Conservation (phyloP, 2,329 filamentous ascomycete genomes). For the Cladosporium sp. region DNA sequence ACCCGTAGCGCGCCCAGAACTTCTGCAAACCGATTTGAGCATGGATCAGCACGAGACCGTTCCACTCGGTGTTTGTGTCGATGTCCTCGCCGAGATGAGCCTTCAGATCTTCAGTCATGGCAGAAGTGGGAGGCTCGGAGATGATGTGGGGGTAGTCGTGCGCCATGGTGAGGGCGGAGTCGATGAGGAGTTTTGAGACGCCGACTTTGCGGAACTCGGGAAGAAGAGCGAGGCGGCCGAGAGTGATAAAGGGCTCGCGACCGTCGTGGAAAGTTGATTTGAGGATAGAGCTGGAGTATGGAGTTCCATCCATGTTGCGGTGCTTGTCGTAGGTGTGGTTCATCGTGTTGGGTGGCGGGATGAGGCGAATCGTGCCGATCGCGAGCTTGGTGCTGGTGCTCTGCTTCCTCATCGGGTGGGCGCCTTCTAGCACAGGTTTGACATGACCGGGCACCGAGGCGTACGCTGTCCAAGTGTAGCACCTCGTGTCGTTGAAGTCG, state of each 20-base stretch:
- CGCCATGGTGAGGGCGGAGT: slow-evolving; percentile 65
- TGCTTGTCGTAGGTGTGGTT: slow-evolving; percentile 11
- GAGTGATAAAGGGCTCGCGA: slow-evolving; percentile 72
- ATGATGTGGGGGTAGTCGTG: slow-evolving; percentile 51
- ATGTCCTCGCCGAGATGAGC: slow-evolving; percentile 21
- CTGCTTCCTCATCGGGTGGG: slow-evolving; percentile 30
- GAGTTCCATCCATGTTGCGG: slow-evolving; percentile 12
- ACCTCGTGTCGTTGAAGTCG: slow-evolving; percentile 73
- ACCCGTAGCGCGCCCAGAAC: slow-evolving; percentile 69
- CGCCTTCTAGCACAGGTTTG: background rate
- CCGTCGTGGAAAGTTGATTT: slow-evolving; percentile 54
- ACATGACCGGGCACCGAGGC: slow-evolving; percentile 50
- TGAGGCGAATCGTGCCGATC: slow-evolving; percentile 72
- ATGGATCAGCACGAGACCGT: slow-evolving; percentile 73
- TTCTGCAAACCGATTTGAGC: slow-evolving; percentile 64
- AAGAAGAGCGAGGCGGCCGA: slow-evolving; percentile 72
- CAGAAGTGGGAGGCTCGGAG: slow-evolving; percentile 31
- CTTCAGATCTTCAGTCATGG: slow-evolving; percentile 30
- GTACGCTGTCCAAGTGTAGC: slow-evolving; percentile 74
- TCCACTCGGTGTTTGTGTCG: slow-evolving; percentile 53
- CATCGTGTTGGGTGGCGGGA: slow-evolving; percentile 67
- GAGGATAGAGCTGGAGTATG: slow-evolving; percentile 18
- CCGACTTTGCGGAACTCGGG: slow-evolving; percentile 42
- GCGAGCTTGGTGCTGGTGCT: slow-evolving; percentile 44
- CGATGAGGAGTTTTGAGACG: slow-evolving; percentile 64